Conservation (phyloP, 164 flowering plant species). For the Vitis labrusca region DNA sequence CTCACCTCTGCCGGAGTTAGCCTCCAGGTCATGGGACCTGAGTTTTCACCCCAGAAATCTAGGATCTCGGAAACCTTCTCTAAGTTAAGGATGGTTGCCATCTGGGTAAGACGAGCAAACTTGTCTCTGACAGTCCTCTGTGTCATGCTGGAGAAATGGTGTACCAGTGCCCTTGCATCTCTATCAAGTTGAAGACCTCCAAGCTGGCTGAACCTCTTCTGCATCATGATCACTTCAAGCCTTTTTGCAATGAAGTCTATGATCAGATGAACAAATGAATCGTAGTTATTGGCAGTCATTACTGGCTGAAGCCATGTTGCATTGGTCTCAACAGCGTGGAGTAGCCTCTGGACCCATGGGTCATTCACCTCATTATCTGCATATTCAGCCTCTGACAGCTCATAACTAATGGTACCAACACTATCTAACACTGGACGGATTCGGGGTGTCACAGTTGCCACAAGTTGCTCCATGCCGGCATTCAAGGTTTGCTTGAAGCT, state of each 20-base stretch:
- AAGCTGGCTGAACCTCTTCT: slow-evolving; percentile 89
- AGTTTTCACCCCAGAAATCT: slow-evolving; percentile 99
- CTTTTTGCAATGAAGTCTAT: slow-evolving; percentile 87
- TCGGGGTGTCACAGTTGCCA: slow-evolving; percentile 64
- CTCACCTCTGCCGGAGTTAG: slow-evolving; percentile 97
- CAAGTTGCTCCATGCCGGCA: slow-evolving; percentile 86
- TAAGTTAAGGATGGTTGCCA: slow-evolving; percentile 95
- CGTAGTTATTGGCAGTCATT: slow-evolving; percentile 85
- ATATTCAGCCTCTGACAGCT: slow-evolving; percentile 87
- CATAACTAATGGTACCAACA: slow-evolving; percentile 83
- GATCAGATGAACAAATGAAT: slow-evolving; percentile 71
- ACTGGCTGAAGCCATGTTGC: slow-evolving; percentile 86
- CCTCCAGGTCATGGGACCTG: slow-evolving; percentile 99
- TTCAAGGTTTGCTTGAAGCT: slow-evolving; percentile 71
- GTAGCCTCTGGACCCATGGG: slow-evolving; percentile 96
- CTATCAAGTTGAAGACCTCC: slow-evolving; percentile 97
- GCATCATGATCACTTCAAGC: slow-evolving; percentile 98
- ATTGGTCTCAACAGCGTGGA: slow-evolving; percentile 82
- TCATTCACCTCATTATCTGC: slow-evolving; percentile 95
- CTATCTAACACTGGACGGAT: slow-evolving; percentile 81
- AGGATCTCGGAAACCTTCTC: slow-evolving; percentile 95
- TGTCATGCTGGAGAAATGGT: slow-evolving; percentile 91
- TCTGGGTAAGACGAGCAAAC: slow-evolving; percentile 93
- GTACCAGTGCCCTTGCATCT: slow-evolving; percentile 76
- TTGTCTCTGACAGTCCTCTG: slow-evolving; percentile 95